These are phyloP conservation scores for Suillus hirtellus DNA, from an alignment of 768 basidiomycete species.

Conservation along the genomic window DNA sequence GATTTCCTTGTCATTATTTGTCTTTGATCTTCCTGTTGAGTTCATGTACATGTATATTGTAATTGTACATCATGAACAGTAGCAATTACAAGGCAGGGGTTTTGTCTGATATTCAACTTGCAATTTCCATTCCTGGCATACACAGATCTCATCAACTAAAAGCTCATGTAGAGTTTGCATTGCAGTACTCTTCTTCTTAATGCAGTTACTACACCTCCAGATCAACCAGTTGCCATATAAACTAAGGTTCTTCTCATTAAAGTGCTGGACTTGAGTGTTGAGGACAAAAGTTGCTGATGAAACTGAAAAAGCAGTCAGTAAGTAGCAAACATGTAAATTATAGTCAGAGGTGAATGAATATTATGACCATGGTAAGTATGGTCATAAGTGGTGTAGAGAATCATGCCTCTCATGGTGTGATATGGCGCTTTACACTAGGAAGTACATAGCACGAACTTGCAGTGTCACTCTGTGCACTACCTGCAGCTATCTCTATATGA, in stretches of 20 bases:
- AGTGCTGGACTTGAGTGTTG: slow-evolving; percentile 26
- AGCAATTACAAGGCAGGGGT: not conserved
- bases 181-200: slow-evolving; percentile 11
- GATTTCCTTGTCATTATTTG: not conserved
- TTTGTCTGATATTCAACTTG: slow-evolving; percentile 10
- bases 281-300: slow-evolving; percentile 29
- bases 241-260: slow-evolving; percentile 13
- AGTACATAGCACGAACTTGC: no score
- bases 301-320: slow-evolving; percentile 18
- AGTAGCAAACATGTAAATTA: slow-evolving; percentile 18
- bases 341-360: not conserved
- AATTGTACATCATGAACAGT: not conserved
- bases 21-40: not conserved
- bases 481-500: no score
- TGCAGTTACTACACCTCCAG: slow-evolving; percentile 11
- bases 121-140: slow-evolving; percentile 10
- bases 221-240: slow-evolving; percentile 19
- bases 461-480: no score
- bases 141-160: not conserved
- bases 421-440: no score
- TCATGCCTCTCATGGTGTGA: no score
- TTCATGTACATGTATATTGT: not conserved
- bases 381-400: slow-evolving; percentile 11
- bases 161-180: not conserved
- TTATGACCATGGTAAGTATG: not conserved